Evolutionary conservation across 2,329 filamentous ascomycete genomes (phyloP).

Genomic region (Exophiala phaeomuriformis): DNA sequence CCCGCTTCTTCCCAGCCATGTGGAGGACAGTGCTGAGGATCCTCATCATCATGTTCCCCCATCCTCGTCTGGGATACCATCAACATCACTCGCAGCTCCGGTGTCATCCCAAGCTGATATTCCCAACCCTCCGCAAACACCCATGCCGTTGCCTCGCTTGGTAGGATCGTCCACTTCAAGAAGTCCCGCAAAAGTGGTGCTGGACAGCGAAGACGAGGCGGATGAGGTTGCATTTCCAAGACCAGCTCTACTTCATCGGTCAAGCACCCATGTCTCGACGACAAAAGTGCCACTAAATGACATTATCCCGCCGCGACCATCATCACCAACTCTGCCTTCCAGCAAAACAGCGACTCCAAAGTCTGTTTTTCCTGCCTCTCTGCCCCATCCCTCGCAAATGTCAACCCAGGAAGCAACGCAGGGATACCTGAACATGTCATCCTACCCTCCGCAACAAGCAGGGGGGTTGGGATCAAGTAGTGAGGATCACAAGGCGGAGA

Average conservation of each 20-base stretch:
- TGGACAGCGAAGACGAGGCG: constrained; percentile 2
- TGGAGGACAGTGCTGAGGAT: too few relatives aligned
- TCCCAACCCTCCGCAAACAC: constrained; percentile 5
- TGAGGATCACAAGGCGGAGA: constrained; percentile 4
- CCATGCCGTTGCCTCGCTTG: constrained; percentile 12
- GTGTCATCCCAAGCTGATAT: neutral
- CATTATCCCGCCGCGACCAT: neutral
- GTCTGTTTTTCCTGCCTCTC: constrained; percentile 23
- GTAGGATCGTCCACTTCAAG: constrained; percentile 5
- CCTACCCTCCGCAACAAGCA: constrained; percentile 7
- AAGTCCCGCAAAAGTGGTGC: neutral
- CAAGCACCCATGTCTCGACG: constrained; percentile 11
- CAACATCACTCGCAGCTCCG: neutral
- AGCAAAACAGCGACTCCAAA: constrained; percentile 14
- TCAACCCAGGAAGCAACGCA: constrained; percentile 28
- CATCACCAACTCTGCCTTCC: constrained; percentile 16
- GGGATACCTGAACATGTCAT: constrained; percentile 15
- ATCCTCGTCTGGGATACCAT: too few relatives aligned
- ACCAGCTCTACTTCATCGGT: constrained; percentile 4
- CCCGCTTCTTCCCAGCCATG: neutral
- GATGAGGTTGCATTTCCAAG: constrained; percentile 13
- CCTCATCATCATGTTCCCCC: too few relatives aligned
- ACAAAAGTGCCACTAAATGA: constrained; percentile 24
- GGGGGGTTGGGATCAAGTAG: neutral
- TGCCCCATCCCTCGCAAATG: constrained; percentile 26